Evolutionary conservation across 768 basidiomycete genomes (phyloP).

Genomic region (Pleurotus pulmonarius): DNA sequence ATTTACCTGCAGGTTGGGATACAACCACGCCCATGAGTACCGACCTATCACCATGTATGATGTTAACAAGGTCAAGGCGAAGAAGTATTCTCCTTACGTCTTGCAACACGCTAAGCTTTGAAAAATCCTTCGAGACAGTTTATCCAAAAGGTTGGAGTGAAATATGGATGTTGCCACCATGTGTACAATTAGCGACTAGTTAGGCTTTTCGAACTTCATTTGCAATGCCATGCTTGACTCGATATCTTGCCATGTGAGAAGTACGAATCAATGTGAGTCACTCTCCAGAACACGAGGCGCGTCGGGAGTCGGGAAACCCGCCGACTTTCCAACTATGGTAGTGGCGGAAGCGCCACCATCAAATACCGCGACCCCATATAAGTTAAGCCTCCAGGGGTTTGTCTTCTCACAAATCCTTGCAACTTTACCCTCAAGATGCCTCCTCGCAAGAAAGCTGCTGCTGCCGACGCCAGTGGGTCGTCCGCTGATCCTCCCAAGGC

Average conservation of each 20-base stretch:
- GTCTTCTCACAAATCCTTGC: constrained; percentile 10
- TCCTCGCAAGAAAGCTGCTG: constrained; percentile 36
- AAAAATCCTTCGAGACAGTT: constrained; percentile 1
- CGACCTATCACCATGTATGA: constrained; percentile 58
- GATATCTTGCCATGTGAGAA: too few species aligned
- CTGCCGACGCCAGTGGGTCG: constrained; percentile 22
- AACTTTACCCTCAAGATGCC: constrained; percentile 28
- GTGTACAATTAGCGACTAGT: too few species aligned
- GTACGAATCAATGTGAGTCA: too few species aligned
- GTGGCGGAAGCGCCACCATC: constrained; percentile 13
- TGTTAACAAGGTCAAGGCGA: constrained; percentile 75
- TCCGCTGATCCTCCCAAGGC: constrained; percentile 21
- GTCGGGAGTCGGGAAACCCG: constrained; percentile 10
- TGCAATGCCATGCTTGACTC: too few species aligned
- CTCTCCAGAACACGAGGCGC: neutral
- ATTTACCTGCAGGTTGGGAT: constrained; percentile 53
- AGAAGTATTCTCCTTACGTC: constrained; percentile 48
- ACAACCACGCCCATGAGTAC: constrained; percentile 74
- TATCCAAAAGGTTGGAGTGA: too few species aligned
- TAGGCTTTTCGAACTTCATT: too few species aligned
- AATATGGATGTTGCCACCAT: too few species aligned
- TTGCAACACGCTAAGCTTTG: constrained; percentile 45
- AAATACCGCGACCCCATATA: constrained; percentile 8
- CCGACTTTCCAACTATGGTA: constrained; percentile 6
- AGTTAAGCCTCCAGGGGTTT: constrained; percentile 9